Evolutionary conservation across 805 yeast species (phyloP), one percentile per base, ranked within the genome.

Genomic region (Starmerella ratchasimensis): DNA sequence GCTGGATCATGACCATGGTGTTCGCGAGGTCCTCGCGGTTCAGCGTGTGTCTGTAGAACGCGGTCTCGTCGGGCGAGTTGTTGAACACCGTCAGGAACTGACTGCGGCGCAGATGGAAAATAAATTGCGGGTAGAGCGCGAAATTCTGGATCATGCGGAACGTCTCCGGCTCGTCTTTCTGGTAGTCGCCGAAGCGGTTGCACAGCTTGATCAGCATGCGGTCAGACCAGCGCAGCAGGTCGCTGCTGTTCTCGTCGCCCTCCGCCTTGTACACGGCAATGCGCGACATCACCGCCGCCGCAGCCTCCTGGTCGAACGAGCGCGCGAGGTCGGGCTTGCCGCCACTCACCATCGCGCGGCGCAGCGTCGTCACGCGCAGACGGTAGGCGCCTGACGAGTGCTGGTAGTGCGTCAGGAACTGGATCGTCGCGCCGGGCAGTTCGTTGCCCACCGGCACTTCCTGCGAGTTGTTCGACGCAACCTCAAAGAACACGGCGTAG

Each of bases 1-100:
- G 99, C 64, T 90, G 98, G 48, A 90, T 88, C 96, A 90, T 90
- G 45, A 86, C 81, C 56, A 90, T 66, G 14, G 96, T 80, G 63
- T 88, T 90, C 47, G 80, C 78, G 30, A 88, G 80, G 57, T 90
- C 96, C 55, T 90, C 96, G 47, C 88, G 76, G 56, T 80, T 71
- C 56, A 90, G 72, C 14, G 83, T 77, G 59, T 90, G 98, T 58
- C 96, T 76, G 62, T 88, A 83, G 61, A 86, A 90, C 27, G 95
- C 94, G 31, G 97, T 84, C 65, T 90, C 99, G 65, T 90, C 99
- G 2, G 98, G 98, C 5, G 98, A 90, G 61, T 86, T 86, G 63
- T 90, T 90, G 69, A 90, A 90, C 31, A 88, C 94, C 59, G 83
- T 93, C 58, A 90, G 65, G 59, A 90, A 86, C 61, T 88, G 97